These are phyloP conservation scores for Entonaema liquescens DNA, from an alignment of 495 filamentous ascomycete species.

Conservation along the genomic window DNA sequence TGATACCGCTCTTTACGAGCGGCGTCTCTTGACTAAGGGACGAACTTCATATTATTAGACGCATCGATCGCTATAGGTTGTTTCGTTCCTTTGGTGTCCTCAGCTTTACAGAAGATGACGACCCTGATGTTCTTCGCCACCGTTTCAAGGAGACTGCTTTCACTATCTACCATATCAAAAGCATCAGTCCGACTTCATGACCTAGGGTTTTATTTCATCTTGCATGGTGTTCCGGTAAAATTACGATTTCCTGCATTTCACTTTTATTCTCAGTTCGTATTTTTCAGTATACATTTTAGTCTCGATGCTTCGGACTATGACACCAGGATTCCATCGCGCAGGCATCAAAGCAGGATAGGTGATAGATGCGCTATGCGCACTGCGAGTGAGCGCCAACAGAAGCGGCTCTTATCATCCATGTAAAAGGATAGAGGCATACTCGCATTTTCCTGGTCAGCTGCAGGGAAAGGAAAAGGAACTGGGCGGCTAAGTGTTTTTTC, in stretches of 20 bases:
- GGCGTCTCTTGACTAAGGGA: slow-evolving; percentile 11
- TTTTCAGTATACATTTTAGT: slow-evolving; percentile 36
- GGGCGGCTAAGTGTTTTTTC: slow-evolving; percentile 15
- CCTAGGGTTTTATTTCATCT: slow-evolving; percentile 20
- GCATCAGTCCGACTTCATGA: slow-evolving; percentile 24
- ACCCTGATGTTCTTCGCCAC: slow-evolving; percentile 27
- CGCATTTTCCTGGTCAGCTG: slow-evolving; percentile 35
- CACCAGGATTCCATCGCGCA: slow-evolving; percentile 44
- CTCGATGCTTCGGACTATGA: slow-evolving; percentile 31
- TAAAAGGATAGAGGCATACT: slow-evolving; percentile 40
- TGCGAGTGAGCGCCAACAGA: slow-evolving; percentile 38
- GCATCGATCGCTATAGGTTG: not conserved
- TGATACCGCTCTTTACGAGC: slow-evolving; percentile 21
- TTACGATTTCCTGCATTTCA: slow-evolving; percentile 30
- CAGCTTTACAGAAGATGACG: slow-evolving; percentile 15
- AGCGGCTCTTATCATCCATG: slow-evolving; percentile 32
- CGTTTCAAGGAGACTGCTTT: slow-evolving; percentile 4
- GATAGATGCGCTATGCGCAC: slow-evolving; percentile 45
- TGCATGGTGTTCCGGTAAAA: slow-evolving; percentile 41
- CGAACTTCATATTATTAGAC: slow-evolving; percentile 1
- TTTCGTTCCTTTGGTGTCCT: slow-evolving; percentile 32
- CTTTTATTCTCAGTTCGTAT: slow-evolving; percentile 34
- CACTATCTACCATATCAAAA: not conserved
- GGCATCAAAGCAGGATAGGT: slow-evolving; percentile 44
- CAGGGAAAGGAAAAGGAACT: slow-evolving; percentile 26